Evolutionary conservation across 208 protist species (phyloP), one percentile per base, ranked within the genome.

Genomic region (Wallacemonas sp.): DNA sequence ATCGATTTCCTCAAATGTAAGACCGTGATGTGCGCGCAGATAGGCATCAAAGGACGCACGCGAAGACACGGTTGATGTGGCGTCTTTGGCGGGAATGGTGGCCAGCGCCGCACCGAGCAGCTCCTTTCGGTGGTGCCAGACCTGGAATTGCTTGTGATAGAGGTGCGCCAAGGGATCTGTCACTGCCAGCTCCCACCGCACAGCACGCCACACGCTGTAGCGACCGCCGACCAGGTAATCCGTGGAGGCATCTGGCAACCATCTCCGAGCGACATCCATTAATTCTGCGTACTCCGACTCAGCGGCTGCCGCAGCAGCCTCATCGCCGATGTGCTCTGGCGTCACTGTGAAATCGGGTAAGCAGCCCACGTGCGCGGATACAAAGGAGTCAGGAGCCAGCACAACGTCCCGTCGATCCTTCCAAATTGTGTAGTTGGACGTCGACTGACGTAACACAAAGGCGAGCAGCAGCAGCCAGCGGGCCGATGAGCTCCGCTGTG

Each of bases 131-230:
- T 95, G 88, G 44, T 95, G 82, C 88, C 88, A 95, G 28, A 90
- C 77, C 62, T 95, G 88, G 61, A 92, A 95, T 64, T 92, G 91
- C 60, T 95, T 95, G 38, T 75, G 73, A 62, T 83, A 79, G 24
- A 77, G 42, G 12, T 65, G 64, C 6, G 67, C 75, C 56, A 92
- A 83, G 47, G 69, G 67, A 6, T 53, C 68, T 19, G 78, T 64
- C 1, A 70, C 64, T 2, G 39, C 30, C 30, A 95, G 64, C 66
- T 95, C 85, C 86, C 88, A 95, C 11, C n/a, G 62, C 38, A 92
- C 79, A 5, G 77, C 85, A n/a, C 76, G 59, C 83, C 85, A 92
- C 44, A 88, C 26, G 21, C 56, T 58, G 51, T 58, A 58, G 30
- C n/a, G 5, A 12, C 51, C 51, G 21, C 41, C 51, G 4, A 31